phyloP scores from a whole-genome alignment of 2,329 filamentous ascomycete genomes.

The Phymatotrichopsis omnivora region DNA sequence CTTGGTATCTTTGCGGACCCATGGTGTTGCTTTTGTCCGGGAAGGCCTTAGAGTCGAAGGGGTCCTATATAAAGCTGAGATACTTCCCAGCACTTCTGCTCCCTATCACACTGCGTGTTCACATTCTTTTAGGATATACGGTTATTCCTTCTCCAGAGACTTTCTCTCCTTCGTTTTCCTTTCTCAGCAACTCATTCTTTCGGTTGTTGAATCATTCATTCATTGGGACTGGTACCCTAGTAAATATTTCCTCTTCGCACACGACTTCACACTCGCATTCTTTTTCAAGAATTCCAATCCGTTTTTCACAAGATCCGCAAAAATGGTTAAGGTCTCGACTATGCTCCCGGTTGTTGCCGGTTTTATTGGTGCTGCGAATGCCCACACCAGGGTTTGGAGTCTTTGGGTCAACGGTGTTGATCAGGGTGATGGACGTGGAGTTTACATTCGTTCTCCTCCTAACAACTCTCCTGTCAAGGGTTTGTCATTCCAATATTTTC shows the following conservation, averaged over 20 bases:
- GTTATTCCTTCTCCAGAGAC: constrained; percentile 17
- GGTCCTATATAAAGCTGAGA: constrained; percentile 18
- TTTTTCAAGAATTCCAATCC: constrained; percentile 7
- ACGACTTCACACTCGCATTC: constrained; percentile 9
- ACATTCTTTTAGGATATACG: constrained; percentile 16
- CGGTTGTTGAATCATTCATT: constrained; percentile 21
- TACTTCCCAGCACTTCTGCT: constrained; percentile 3
- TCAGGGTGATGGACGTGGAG: constrained; percentile 35
- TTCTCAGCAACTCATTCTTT: constrained; percentile 24
- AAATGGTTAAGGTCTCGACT: constrained; percentile 30
- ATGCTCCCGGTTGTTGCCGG: constrained; percentile 24
- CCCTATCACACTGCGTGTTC: constrained; percentile 13
- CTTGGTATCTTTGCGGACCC: constrained; percentile 6
- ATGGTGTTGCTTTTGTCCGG: neutral
- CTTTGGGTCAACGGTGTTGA: constrained; percentile 29
- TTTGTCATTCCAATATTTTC: neutral
- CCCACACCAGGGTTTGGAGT: constrained; percentile 29
- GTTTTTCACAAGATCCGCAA: neutral
- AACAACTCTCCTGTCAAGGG: constrained; percentile 37
- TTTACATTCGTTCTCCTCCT: constrained; percentile 40
- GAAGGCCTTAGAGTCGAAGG: neutral
- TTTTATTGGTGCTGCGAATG: constrained; percentile 26
- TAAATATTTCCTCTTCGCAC: constrained; percentile 10
- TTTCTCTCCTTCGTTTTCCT: constrained; percentile 14
- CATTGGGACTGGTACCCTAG: constrained; percentile 19